Evolutionary conservation across 257 asterid genomes (phyloP).

Genomic region (Coffea eugenioides): DNA sequence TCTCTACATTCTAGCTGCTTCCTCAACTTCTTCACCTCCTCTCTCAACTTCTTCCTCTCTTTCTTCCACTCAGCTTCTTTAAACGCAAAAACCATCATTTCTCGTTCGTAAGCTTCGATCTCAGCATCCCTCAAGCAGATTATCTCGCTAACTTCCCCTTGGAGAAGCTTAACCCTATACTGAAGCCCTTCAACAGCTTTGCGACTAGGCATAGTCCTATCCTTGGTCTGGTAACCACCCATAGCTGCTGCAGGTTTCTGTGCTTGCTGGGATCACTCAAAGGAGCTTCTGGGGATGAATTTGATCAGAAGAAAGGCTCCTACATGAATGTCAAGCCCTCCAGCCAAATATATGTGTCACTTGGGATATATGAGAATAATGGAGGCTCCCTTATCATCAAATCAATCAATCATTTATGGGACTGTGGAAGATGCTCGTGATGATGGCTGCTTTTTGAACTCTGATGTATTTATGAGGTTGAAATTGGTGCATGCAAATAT

Average conservation of each 20-base stretch:
- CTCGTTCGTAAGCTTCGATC: slow-evolving; percentile 52
- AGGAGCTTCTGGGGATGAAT: background rate
- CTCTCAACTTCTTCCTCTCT: slow-evolving; percentile 55
- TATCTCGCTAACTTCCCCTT: slow-evolving; percentile 56
- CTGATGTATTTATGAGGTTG: background rate
- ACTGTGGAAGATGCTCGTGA: slow-evolving; percentile 23
- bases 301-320: slow-evolving; percentile 12
- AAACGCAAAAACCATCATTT: slow-evolving; percentile 56
- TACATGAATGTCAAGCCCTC: background rate
- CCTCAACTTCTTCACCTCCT: slow-evolving; percentile 44
- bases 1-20: slow-evolving; percentile 35
- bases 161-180: slow-evolving; percentile 48
- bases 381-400: background rate
- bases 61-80: slow-evolving; percentile 73
- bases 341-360: background rate
- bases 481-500: background rate
- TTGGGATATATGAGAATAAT: background rate
- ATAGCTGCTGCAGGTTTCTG: slow-evolving; percentile 16
- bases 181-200: slow-evolving; percentile 52
- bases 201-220: slow-evolving; percentile 26
- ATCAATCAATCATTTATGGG: slow-evolving; percentile 12
- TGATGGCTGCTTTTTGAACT: slow-evolving; percentile 5
- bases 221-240: slow-evolving; percentile 63
- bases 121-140: slow-evolving; percentile 68
- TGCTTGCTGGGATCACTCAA: background rate